Base-by-base conservation (phyloP, 257 asterid species). In the Lavandula angustifolia region DNA sequence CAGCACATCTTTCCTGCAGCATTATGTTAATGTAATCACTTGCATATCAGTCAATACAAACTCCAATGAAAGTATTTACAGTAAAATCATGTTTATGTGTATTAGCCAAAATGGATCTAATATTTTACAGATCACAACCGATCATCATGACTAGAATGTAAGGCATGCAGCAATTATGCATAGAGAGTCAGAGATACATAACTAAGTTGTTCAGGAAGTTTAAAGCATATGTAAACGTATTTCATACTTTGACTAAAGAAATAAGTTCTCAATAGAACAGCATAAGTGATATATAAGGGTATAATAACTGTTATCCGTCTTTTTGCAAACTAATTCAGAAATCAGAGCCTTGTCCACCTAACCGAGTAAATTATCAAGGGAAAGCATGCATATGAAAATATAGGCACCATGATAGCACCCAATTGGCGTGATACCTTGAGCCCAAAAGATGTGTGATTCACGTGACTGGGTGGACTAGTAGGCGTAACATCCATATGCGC, bases 1-100 rank as follows among this genome's bases (percentile, higher is more conserved):
- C 99, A 41, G 95, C 87, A 85, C 99, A 94, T 78, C 99, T 86
- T 84, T 90, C 99, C 99, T 94, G 99, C 92, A 83, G 77, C 80
- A 81, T 48, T 69, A 77, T 49, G 29, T 75, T 61, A 57, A 71
- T 44, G 63, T 29, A 67, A 66, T 72, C 68, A 71, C 69, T 64
- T 42, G 47, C 73, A 74, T 34, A 64, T 59, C 33, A 75, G 67
- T 64, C 58, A 43, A 62, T 48, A 53, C 52, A 54, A 59, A 44
- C 40, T 17, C 35, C 52, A 13, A 37, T 68, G 63, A 64, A 57
- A 64, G 71, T 4, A 54, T 58, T 43, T 16, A 68, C 68, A 60
- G 10, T 31, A 42, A 59, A 4, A 32, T 16, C 27, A 42, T n/a
- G 12, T 18, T 22, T 54, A 40, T 27, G 43, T 42, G 58, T 31